A percentile compares a stretch with the other conserved stretches of the same genome.
Conservation (phyloP, 805 yeast species). For the Suhomyces faveliae region DNA sequence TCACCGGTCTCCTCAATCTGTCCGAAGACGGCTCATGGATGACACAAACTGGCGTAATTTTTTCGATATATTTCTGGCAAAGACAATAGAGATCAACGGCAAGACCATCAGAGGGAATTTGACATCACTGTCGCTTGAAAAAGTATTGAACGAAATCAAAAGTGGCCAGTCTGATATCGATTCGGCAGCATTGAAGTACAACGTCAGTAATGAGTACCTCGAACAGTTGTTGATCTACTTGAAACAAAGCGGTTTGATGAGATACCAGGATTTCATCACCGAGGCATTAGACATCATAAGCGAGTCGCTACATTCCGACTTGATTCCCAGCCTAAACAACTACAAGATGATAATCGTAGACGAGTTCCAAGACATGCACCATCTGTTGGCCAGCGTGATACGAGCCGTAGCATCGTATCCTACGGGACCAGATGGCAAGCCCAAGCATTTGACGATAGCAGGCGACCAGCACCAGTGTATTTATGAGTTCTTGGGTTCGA, state of each 20-base stretch:
- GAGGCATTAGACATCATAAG: slow-evolving; percentile 28
- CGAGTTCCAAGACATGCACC: slow-evolving; percentile 72
- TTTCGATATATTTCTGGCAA: slow-evolving; percentile 33
- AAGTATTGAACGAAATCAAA: slow-evolving; percentile 22
- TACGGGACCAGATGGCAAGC: slow-evolving; percentile 8
- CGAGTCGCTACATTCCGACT: slow-evolving; percentile 7
- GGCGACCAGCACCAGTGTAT: slow-evolving; percentile 75
- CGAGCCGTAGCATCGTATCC: slow-evolving; percentile 36
- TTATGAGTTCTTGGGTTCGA: slow-evolving; percentile 62
- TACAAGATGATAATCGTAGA: slow-evolving; percentile 54
- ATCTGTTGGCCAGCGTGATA: slow-evolving; percentile 47
- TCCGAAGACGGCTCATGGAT: slow-evolving; percentile 42
- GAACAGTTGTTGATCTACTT: slow-evolving; percentile 27
- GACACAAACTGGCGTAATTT: slow-evolving; percentile 51
- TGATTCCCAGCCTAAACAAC: slow-evolving; percentile 22
- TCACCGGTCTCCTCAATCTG: slow-evolving; percentile 10
- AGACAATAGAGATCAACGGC: slow-evolving; percentile 29
- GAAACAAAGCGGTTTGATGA: slow-evolving; percentile 31
- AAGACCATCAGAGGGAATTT: slow-evolving; percentile 22
- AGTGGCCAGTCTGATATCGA: slow-evolving; percentile 19
- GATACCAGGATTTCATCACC: slow-evolving; percentile 36
- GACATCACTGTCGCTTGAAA: slow-evolving; percentile 23
- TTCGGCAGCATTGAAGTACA: slow-evolving; percentile 23
- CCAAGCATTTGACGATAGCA: slow-evolving; percentile 59
- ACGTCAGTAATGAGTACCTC: slow-evolving; percentile 28